Conservation (phyloP, 2,329 filamentous ascomycete genomes). For the Cercospora nicotianae region DNA sequence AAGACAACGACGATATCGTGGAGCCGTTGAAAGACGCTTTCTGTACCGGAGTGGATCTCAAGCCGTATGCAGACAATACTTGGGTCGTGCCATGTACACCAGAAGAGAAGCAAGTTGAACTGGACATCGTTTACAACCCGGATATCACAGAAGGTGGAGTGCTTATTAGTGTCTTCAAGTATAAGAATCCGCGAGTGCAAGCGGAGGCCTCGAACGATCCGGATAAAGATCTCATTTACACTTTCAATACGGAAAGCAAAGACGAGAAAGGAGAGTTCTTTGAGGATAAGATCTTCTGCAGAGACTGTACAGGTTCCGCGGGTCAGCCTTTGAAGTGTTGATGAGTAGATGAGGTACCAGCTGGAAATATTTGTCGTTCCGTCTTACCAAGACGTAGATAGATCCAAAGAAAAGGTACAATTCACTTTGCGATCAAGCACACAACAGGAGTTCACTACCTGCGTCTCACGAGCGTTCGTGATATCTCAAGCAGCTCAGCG, state of each 20-base stretch:
- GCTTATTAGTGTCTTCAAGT: slow-evolving; percentile 18
- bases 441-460: neutral
- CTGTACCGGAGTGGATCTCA: slow-evolving; percentile 18
- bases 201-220: slow-evolving; percentile 12
- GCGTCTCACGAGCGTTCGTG: neutral
- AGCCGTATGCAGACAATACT: slow-evolving; percentile 16
- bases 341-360: neutral
- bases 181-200: slow-evolving; percentile 14
- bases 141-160: slow-evolving; percentile 18
- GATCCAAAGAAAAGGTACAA: neutral
- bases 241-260: slow-evolving; percentile 12
- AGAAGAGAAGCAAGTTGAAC: slow-evolving; percentile 13
- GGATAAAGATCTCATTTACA: slow-evolving; percentile 18
- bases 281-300: slow-evolving; percentile 18
- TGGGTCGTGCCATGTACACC: slow-evolving; percentile 19
- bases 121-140: slow-evolving; percentile 17
- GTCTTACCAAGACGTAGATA: too few relatives aligned
- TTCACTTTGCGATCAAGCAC: neutral
- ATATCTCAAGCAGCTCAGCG: neutral
- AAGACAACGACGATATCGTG: slow-evolving; percentile 19
- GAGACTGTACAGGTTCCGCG: slow-evolving; percentile 9
- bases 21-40: slow-evolving; percentile 20
- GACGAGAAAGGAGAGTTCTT: slow-evolving; percentile 16
- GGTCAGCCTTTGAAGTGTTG: slow-evolving; percentile 18
- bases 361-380: neutral